Evolutionary conservation across 345 rosid species (phyloP), one percentile per base, ranked within the genome.

Genomic region (Syzygium aqueum): DNA sequence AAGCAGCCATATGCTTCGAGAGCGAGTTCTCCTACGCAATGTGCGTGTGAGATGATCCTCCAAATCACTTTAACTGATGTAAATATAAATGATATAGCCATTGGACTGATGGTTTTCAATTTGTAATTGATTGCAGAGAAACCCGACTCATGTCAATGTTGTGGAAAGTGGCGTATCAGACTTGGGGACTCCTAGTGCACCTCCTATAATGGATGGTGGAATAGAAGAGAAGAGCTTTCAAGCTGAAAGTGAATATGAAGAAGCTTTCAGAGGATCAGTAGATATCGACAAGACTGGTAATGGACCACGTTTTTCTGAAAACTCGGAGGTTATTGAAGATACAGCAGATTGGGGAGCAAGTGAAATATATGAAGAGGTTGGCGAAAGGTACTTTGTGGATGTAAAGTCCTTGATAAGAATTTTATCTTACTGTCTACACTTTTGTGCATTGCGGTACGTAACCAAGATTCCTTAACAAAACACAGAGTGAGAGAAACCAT

Each of bases 111-210:
- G 53, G 67, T 57, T 53, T 84, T 63, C 11, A 86, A 51, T 85
- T 84, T 88, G 86, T 53, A 27, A 89, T 12, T 88, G n/a, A 78
- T 51, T 57, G 43, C 51, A 78, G 61, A 77, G 67, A 50, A 30
- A 53, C 63, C 53, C 15, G 17, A n/a, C 49, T 40, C 51, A 33
- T 33, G 82, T 65, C 49, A 53, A 27, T 15, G 80, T 25, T 22
- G 37, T 28, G 40, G 53, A 40, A 56, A 77, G 61, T 85, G 83
- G 37, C 21, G 28, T 37, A 25, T 54, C 77, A 43, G 87, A 88
- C 89, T 84, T 95, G 57, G 95, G 99, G 52, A 97, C 99, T 50
- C 98, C 99, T 59, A 97, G 99, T 86, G 99, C 99, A 59, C 99
- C 98, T 83, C 99, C 98, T 78, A 94, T 96, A 40, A 83, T 91